Percentiles rank a stretch among this genome's conserved stretches.
phyloP scores from a whole-genome alignment of 495 filamentous ascomycete species.

The Oidiodendron maius region DNA sequence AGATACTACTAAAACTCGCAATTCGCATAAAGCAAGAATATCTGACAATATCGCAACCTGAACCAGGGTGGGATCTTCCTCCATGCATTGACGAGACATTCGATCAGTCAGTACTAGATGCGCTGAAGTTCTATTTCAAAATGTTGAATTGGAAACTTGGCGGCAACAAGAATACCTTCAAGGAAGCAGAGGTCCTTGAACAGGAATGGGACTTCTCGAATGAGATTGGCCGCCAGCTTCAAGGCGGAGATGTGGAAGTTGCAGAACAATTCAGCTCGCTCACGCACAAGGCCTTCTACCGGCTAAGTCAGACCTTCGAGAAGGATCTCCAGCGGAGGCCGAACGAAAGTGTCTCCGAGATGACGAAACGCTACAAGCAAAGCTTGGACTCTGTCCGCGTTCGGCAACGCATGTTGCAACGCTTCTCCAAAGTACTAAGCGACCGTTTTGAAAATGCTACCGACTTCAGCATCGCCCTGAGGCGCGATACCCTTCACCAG shows the following conservation, averaged over 20 bases:
- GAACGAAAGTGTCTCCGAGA: slow-evolving; percentile 77
- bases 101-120: slow-evolving; percentile 90
- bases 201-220: slow-evolving; percentile 98
- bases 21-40: slow-evolving; percentile 90
- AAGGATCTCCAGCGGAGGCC: slow-evolving; percentile 76
- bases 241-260: slow-evolving; percentile 91
- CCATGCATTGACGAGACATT: slow-evolving; percentile 96
- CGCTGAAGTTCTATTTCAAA: slow-evolving; percentile 94
- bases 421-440: slow-evolving; percentile 79
- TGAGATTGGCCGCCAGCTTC: slow-evolving; percentile 78
- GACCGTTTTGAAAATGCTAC: slow-evolving; percentile 94
- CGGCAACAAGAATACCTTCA: slow-evolving; percentile 98
- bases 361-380: slow-evolving; percentile 95
- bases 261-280: slow-evolving; percentile 97
- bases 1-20: slow-evolving; percentile 84
- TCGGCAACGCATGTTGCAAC: slow-evolving; percentile 72
- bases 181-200: slow-evolving; percentile 93
- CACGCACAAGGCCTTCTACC: slow-evolving; percentile 82
- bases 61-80: slow-evolving; percentile 91
- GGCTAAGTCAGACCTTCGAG: slow-evolving; percentile 86
- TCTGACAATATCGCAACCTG: slow-evolving; percentile 71
- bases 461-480: slow-evolving; percentile 79
- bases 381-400: slow-evolving; percentile 93
- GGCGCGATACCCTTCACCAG: slow-evolving; percentile 56
- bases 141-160: slow-evolving; percentile 96